Base-by-base conservation (phyloP, 2,329 filamentous ascomycete species). In the Periconia digitata region DNA sequence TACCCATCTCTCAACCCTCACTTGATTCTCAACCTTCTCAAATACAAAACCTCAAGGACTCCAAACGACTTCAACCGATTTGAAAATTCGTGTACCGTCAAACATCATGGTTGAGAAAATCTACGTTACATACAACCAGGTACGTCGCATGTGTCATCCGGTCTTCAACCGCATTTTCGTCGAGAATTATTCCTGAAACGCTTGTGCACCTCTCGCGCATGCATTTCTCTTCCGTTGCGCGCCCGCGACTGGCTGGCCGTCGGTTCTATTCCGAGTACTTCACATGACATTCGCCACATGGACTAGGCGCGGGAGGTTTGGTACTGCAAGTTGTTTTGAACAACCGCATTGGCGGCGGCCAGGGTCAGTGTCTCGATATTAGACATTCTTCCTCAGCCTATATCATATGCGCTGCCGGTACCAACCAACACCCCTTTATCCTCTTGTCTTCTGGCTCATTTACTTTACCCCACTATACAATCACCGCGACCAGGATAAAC, bases 81-180 rank as follows among this genome's bases (percentile, higher is more conserved):
- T n/a, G n/a, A n/a, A n/a, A n/a, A n/a, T n/a, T n/a, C n/a, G n/a
- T n/a, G n/a, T n/a, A n/a, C n/a, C n/a, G n/a, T n/a, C n/a, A n/a
- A n/a, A n/a, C 54, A 69, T 38, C 42, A 73, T 73, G 71, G 69
- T 72, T 43, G 61, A 73, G 56, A 74, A 74, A 58, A 57, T 72
- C 43, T 74, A 73, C 63, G 67, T 74, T 51, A 72, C 71, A 34
- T 74, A 74, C 55, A 74, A 74, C 62, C 63, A 74, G 69, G 71
- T 72, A 66, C 48, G 67, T 64, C 37, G n/a, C 17, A 48, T 21
- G 39, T 40, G 18, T 32, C 8, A 17, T 21, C 35, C 10, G 36
- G 36, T 16, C 17, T 43, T 39, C 20, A 22, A 10, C 39, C 18
- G n/a, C 18, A 34, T 43, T 34, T 43, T 16, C 21, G 36, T 35